phyloP scores from a whole-genome alignment of 1,139 yeast genomes.

The Pichia sp. region DNA sequence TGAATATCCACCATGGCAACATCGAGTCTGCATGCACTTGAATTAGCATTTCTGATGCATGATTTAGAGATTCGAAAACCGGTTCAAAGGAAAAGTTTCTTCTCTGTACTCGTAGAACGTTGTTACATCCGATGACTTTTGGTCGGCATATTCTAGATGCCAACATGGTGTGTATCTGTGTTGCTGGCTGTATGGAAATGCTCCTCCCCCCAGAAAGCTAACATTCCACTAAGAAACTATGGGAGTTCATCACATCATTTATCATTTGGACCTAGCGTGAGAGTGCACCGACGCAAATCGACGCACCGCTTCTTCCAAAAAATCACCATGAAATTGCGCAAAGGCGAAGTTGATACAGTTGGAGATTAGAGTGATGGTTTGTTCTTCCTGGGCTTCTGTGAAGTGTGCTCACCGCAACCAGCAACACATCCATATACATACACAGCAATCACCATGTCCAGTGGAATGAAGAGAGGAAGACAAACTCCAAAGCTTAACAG shows the following conservation, averaged over 20 bases:
- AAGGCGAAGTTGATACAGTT: too few species aligned
- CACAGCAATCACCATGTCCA: too few species aligned
- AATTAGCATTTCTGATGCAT: conserved; percentile 36
- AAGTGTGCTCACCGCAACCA: too few species aligned
- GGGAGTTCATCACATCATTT: too few species aligned
- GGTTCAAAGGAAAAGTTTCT: conserved; percentile 22
- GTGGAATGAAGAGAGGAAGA: conserved; percentile 30
- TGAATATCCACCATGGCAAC: conserved; percentile 80
- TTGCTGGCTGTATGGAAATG: neutral
- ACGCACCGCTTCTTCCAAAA: too few species aligned
- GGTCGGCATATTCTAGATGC: neutral
- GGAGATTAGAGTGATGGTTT: too few species aligned
- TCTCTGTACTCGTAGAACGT: neutral
- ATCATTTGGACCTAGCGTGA: too few species aligned
- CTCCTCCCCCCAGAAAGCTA: too few species aligned
- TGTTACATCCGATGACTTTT: neutral
- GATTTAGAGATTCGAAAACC: conserved; percentile 16
- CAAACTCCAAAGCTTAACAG: conserved; percentile 63
- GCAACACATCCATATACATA: too few species aligned
- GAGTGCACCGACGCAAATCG: too few species aligned
- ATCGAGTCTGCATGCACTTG: conserved; percentile 54
- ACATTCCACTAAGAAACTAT: too few species aligned
- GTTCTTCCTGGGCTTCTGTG: neutral
- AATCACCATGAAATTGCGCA: too few species aligned
- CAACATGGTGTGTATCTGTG: neutral